Evolutionary conservation across 208 protist genomes (phyloP).

Genomic region (Novymonas esmeraldas): DNA sequence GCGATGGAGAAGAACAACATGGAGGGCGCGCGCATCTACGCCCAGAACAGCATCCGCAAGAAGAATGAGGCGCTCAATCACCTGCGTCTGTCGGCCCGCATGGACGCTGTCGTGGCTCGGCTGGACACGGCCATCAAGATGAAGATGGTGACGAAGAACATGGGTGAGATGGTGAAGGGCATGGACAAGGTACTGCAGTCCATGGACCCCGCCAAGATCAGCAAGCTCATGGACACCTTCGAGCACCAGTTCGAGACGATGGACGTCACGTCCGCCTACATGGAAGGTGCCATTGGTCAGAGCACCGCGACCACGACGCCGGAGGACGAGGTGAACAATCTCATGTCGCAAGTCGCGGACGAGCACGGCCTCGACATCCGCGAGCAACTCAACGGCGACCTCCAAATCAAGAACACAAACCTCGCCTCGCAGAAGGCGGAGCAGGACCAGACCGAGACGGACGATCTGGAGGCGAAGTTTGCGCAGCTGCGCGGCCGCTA

Average conservation of each 20-base stretch:
- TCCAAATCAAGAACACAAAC: conserved; percentile 47
- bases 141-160: conserved; percentile 94
- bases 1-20: conserved; percentile 98
- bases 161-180: conserved; percentile 94
- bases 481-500: conserved; percentile 67
- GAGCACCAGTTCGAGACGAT: conserved; percentile 98
- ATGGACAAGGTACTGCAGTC: conserved; percentile 95
- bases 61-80: conserved; percentile 98
- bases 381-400: conserved; percentile 60
- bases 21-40: conserved; percentile 98
- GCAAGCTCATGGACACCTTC: conserved; percentile 97
- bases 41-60: conserved; percentile 98
- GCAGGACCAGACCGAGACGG: conserved; percentile 35
- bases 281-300: conserved; percentile 94
- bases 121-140: conserved; percentile 96
- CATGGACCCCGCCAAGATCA: conserved; percentile 94
- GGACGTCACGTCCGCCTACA: conserved; percentile 94
- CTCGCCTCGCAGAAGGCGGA: conserved; percentile 14
- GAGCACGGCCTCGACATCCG: conserved; percentile 93
- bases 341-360: conserved; percentile 96
- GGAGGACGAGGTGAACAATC: conserved; percentile 89
- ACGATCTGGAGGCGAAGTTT: conserved; percentile 72
- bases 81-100: conserved; percentile 93
- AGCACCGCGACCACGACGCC: conserved; percentile 91
- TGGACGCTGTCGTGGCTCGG: conserved; percentile 96